phyloP scores from a whole-genome alignment of 1,284 basidiomycete species.

The Cystobasidium slooffiae region DNA sequence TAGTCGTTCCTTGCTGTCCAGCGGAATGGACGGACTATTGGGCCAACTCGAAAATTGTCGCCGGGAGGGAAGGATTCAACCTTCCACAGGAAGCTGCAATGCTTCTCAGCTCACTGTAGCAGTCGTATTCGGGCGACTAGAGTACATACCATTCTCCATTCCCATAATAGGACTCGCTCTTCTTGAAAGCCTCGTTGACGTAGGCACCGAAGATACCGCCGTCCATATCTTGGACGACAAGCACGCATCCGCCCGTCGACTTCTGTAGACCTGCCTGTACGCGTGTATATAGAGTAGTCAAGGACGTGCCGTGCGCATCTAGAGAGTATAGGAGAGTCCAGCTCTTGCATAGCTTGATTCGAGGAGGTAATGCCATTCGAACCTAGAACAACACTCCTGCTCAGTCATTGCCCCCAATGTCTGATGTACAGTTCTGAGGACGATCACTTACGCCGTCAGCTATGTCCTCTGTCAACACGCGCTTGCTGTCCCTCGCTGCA shows the following conservation, averaged over 20 bases:
- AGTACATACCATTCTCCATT: conserved; percentile 79
- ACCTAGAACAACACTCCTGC: conserved; percentile 26
- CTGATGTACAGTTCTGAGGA: background rate
- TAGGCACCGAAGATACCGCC: conserved; percentile 77
- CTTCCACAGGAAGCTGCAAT: conserved; percentile 74
- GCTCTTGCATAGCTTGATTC: conserved; percentile 73
- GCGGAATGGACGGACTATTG: conserved; percentile 68
- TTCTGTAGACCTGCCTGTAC: conserved; percentile 58
- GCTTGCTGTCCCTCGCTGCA: background rate
- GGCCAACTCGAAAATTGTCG: conserved; percentile 53
- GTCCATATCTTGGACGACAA: conserved; percentile 67
- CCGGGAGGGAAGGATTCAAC: conserved; percentile 50
- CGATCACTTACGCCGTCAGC: conserved; percentile 33
- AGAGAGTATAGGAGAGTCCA: conserved; percentile 91
- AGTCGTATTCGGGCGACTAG: conserved; percentile 10
- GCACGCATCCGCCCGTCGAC: conserved; percentile 60
- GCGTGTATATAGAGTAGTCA: conserved; percentile 79
- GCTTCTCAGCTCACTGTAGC: background rate
- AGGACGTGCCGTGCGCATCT: conserved; percentile 92
- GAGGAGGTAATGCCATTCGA: conserved; percentile 66
- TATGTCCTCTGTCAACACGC: conserved; percentile 36
- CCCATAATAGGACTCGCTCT: conserved; percentile 70
- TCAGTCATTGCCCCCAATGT: background rate
- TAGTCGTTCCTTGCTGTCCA: conserved; percentile 93
- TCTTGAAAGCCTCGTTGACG: conserved; percentile 72